Base-by-base conservation (phyloP, 345 rosid species). In the Dimocarpus longan region DNA sequence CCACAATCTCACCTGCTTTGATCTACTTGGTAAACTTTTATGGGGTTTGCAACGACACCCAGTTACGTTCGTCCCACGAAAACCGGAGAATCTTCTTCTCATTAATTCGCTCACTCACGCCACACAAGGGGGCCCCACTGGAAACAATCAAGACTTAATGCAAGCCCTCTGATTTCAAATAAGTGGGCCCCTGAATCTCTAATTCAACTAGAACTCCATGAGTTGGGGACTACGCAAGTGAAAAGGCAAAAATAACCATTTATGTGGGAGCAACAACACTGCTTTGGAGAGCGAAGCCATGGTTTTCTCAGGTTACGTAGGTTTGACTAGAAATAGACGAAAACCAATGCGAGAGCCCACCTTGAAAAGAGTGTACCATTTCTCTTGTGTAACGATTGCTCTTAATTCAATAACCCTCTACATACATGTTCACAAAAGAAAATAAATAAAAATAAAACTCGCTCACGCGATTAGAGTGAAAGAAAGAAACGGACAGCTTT, bases 271-370 rank as follows among this genome's bases (percentile, higher is more conserved):
- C 37, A 32, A 42, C 60, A 66, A 62, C 83, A 74, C 78, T 68
- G 90, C 92, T 81, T 92, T 82, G 94, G 83, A 83, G 78, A 78
- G 82, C 88, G 83, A 84, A 85, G 84, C 92, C 91, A 89, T 91
- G 92, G 92, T 87, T 89, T 88, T 90, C 97, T 91, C 85, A 94
- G 94, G 94, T 84, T 81, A 80, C 73, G 91, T 83, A 88, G 87
- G 85, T 87, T 92, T 92, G 94, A 90, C 97, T 81, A 80, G 77
- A 82, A 62, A 43, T 56, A 78, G n/a, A 80, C 86, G 80, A 80
- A 76, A 70, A 72, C 85, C n/a, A 70, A 85, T 82, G 83, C 84
- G 77, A 70, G 21, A 44, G 42, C 59, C 59, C 28, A 28, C 66
- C 80, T 83, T 75, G 86, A 81, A 81, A 82, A 66, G 24, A 66